Base-by-base conservation (phyloP, 495 filamentous ascomycete species). In the Hyaloscypha hepaticicola region DNA sequence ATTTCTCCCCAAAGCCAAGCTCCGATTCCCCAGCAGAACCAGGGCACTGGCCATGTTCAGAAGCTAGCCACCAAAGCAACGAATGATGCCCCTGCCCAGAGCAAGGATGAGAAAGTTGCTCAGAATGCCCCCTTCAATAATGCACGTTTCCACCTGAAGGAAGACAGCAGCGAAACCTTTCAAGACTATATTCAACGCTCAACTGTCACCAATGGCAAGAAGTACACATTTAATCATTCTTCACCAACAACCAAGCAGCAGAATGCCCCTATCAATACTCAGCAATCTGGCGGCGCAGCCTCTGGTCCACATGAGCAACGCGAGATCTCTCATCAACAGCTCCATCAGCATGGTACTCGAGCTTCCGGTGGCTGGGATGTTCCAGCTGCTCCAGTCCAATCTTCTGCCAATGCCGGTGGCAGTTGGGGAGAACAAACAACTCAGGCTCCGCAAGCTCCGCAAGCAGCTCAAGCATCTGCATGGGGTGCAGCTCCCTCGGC, bases 171-270 rank as follows among this genome's bases (percentile, higher is more conserved):
- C 12, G 19, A 56, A 21, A 4, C 19, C 27, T 56, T 56, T 16
- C 26, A 31, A 7, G 1, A 31, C 14, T 29, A 11, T 19, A 19
- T 29, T 29, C 19, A 56, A 31, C 3, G 25, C 9, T 56, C 53
- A 45, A 45, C 53, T 27, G 53, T 31, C 26, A 29, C 27, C 27
- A 56, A 29, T 31, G 53, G 25, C 3, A 56, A 56, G 27, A 56
- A 56, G 14, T 56, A 28, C 27, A 56, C 53, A 24, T 31, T 28
- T 16, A 31, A 27, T 33, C 25, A 16, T 11, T 16, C 16, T 9
- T 9, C 16, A 14, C 38, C 38, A 16, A 16, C 38, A 45, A 14
- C 38, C 3, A 16, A 45, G 9, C 11, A 45, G 12, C 38, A 45
- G 16, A 45, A 45, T 45, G 38, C 38, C 4, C 16, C 38, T 45